Evolutionary conservation across 208 protist genomes (phyloP).

Genomic region (Zelonia costaricensis): DNA sequence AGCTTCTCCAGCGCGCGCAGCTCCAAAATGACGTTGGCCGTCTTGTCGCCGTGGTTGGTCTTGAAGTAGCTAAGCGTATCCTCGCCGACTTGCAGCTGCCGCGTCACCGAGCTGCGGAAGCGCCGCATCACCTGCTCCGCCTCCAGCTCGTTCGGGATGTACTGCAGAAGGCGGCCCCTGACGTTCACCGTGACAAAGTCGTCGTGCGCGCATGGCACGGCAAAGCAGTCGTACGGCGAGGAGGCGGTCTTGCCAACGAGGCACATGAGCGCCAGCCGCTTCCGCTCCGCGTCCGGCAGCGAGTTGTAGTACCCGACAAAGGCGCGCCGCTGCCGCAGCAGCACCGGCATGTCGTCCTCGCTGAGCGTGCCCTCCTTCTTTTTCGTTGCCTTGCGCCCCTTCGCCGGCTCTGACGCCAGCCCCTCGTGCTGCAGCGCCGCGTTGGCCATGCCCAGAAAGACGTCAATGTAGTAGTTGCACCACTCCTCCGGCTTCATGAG

Average conservation of each 20-base stretch:
- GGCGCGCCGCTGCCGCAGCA: conserved; percentile 78
- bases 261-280: conserved; percentile 80
- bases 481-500: conserved; percentile 89
- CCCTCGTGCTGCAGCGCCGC: conserved; percentile 74
- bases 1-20: conserved; percentile 90
- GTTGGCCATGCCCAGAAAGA: conserved; percentile 84
- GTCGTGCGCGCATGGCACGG: conserved; percentile 76
- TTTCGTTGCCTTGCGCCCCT: conserved; percentile 17
- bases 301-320: conserved; percentile 89
- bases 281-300: conserved; percentile 62
- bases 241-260: conserved; percentile 70
- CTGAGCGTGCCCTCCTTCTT: conserved; percentile 26
- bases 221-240: conserved; percentile 79
- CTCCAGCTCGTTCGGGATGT: conserved; percentile 82
- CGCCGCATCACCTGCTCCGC: conserved; percentile 83
- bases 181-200: conserved; percentile 80
- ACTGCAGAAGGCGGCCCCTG: conserved; percentile 61
- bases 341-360: conserved; percentile 73
- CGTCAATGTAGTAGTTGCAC: conserved; percentile 85
- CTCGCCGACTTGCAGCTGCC: conserved; percentile 89
- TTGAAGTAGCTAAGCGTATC: conserved; percentile 90
- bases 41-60: conserved; percentile 73
- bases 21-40: conserved; percentile 80
- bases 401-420: conserved; percentile 16
- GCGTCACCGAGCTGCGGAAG: conserved; percentile 74